A percentile compares a stretch with the other conserved stretches of the same genome.
These are phyloP conservation scores for Dryadomyces sulphureus DNA, from an alignment of 2,329 filamentous ascomycete genomes.

Conservation along the genomic window DNA sequence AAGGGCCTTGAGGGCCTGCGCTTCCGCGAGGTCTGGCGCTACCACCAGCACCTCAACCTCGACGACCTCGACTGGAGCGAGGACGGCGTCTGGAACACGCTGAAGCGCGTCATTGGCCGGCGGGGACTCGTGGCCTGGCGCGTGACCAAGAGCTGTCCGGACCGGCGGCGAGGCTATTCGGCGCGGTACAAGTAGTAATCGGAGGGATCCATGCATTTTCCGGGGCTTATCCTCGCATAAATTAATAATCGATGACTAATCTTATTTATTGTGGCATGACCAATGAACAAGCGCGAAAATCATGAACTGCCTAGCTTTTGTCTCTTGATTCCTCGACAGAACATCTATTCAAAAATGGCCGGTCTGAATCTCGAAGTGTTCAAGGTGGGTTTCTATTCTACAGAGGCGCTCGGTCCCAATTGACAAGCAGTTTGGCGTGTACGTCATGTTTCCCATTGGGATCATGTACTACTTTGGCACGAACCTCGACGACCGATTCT, in stretches of 20 bases:
- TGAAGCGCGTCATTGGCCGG: slow-evolving; percentile 51
- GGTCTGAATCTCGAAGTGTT: slow-evolving; percentile 88
- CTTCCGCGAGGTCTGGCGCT: slow-evolving; percentile 57
- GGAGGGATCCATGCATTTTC: neutral
- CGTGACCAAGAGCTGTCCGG: slow-evolving; percentile 44
- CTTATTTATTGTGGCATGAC: no score
- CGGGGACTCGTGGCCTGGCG: slow-evolving; percentile 48
- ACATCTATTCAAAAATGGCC: slow-evolving; percentile 35
- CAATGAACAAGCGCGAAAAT: no score
- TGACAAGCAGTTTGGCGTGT: slow-evolving; percentile 98
- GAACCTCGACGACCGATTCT: slow-evolving; percentile 87
- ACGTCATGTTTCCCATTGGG: slow-evolving; percentile 95
- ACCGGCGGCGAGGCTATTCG: neutral
- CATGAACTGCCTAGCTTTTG: no score
- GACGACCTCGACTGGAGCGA: slow-evolving; percentile 70
- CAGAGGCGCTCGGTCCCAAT: no score
- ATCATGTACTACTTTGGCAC: slow-evolving; percentile 99
- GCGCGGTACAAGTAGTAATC: neutral
- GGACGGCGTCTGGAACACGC: slow-evolving; percentile 59
- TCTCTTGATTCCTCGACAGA: neutral
- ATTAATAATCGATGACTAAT: no score
- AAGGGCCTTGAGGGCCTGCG: slow-evolving; percentile 43
- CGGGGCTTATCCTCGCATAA: no score
- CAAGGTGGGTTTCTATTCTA: slow-evolving; percentile 46
- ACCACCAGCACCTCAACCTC: slow-evolving; percentile 55